A percentile compares a stretch with the other conserved stretches of the same genome.
Evolutionary conservation across 805 yeast genomes (phyloP).

Genomic region (Lachancea kluyveri): DNA sequence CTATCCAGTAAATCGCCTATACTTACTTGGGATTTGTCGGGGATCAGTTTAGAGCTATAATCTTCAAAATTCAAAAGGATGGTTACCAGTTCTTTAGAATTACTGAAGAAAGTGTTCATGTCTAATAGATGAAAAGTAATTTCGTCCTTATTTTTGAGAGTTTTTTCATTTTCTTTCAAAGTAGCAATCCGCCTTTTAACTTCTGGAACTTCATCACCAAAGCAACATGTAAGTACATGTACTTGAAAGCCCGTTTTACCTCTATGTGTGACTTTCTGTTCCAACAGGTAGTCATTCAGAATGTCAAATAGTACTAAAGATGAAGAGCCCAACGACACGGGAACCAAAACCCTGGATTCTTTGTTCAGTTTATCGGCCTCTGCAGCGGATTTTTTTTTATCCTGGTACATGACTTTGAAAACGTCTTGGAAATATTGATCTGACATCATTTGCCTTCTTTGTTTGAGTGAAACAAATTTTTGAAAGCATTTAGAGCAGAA

Average conservation of each 20-base stretch:
- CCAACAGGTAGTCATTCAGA: constrained; percentile 50
- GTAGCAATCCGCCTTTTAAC: constrained; percentile 12
- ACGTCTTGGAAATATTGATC: constrained; percentile 68
- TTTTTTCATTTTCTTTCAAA: constrained; percentile 15
- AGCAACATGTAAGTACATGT: constrained; percentile 37
- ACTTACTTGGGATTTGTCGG: constrained; percentile 7
- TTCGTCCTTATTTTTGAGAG: constrained; percentile 26
- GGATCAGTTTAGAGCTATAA: constrained; percentile 8
- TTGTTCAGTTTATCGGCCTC: constrained; percentile 30
- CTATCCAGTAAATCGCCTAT: too few species aligned
- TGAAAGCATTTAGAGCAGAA: constrained; percentile 50
- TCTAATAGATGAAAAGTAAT: constrained; percentile 37
- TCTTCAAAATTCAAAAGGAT: constrained; percentile 31
- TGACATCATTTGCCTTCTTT: constrained; percentile 64
- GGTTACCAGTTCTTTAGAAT: constrained; percentile 25
- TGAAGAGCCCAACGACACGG: constrained; percentile 61
- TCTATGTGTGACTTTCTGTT: constrained; percentile 54
- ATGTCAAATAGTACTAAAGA: constrained; percentile 68
- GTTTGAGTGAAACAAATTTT: constrained; percentile 70
- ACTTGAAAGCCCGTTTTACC: constrained; percentile 66
- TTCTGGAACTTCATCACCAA: constrained; percentile 34
- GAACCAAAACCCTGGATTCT: constrained; percentile 43
- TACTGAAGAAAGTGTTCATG: constrained; percentile 35
- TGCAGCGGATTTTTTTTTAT: constrained; percentile 16
- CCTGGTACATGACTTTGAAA: constrained; percentile 36